Conservation (phyloP, 176 grass and related monocot species). For the Panicum miliaceum region DNA sequence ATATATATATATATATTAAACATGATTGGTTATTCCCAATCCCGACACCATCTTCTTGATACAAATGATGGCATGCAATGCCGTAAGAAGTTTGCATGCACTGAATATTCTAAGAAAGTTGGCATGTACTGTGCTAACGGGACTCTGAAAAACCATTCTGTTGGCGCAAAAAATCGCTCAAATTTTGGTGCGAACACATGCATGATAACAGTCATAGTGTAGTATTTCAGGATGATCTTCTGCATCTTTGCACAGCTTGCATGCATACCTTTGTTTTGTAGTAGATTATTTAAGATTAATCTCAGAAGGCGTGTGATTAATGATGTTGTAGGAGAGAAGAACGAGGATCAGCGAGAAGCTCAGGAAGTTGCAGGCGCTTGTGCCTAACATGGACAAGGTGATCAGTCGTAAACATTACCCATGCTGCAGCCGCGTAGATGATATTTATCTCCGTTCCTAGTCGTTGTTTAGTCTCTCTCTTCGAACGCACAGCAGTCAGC, state of each 20-base stretch:
- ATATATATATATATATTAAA: not conserved
- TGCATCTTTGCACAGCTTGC: not conserved
- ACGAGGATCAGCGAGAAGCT: conserved; percentile 77
- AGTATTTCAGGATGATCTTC: not conserved
- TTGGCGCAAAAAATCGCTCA: too few species aligned
- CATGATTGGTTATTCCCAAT: not conserved
- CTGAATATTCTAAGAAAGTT: too few species aligned
- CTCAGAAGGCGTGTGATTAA: conserved; percentile 10
- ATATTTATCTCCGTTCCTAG: not conserved
- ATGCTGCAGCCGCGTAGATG: not conserved
- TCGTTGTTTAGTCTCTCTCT: not conserved
- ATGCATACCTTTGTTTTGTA: not conserved
- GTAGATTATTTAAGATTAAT: conserved; percentile 20
- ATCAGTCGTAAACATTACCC: not conserved
- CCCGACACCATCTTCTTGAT: not conserved
- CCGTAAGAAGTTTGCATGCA: not conserved
- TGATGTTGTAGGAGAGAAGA: conserved; percentile 50
- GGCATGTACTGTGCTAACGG: not conserved
- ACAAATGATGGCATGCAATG: not conserved
- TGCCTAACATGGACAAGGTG: conserved; percentile 78
- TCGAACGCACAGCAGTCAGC: not conserved
- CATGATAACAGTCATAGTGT: not conserved
- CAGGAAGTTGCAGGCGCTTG: conserved; percentile 65
- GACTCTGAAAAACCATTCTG: conserved; percentile 19
- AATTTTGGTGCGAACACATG: too few species aligned